phyloP scores from a whole-genome alignment of 208 protist species.

The Trypanosoma platydactyli region DNA sequence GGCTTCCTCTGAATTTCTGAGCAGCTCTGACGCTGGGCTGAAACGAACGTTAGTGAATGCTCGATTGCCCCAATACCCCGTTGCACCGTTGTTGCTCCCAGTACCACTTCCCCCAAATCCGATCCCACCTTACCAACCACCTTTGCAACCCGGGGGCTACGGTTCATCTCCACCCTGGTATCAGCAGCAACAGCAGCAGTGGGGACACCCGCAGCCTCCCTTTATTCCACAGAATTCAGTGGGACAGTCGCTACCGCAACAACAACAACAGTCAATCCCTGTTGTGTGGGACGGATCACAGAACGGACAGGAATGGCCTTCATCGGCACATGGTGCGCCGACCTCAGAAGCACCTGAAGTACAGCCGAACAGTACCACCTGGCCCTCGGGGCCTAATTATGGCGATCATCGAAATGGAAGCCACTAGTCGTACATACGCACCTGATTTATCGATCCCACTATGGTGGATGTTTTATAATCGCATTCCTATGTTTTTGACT shows the following conservation, averaged over 20 bases:
- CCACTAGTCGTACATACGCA: no score
- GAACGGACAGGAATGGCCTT: neutral
- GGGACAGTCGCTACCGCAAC: neutral
- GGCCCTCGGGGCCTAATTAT: no score
- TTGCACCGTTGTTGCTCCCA: constrained; percentile 46
- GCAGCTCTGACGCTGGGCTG: constrained; percentile 44
- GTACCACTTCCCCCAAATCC: constrained; percentile 51
- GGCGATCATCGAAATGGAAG: no score
- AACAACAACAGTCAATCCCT: neutral
- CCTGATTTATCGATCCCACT: no score
- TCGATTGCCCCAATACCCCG: constrained; percentile 48
- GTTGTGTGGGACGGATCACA: neutral
- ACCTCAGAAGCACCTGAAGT: no score
- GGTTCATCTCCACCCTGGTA: constrained; percentile 9
- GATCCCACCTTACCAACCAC: constrained; percentile 33
- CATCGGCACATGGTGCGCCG: no score
- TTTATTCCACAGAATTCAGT: no score
- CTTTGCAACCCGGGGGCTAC: constrained; percentile 1
- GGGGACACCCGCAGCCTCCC: neutral
- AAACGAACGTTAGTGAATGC: constrained; percentile 51
- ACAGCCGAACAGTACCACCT: no score
- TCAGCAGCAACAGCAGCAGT: neutral
- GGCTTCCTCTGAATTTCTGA: constrained; percentile 57
- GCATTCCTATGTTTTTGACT: constrained; percentile 23
- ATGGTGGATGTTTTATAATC: neutral